Conservation (phyloP, 2,329 filamentous ascomycete genomes). For the Gaeumannomyces sp. region DNA sequence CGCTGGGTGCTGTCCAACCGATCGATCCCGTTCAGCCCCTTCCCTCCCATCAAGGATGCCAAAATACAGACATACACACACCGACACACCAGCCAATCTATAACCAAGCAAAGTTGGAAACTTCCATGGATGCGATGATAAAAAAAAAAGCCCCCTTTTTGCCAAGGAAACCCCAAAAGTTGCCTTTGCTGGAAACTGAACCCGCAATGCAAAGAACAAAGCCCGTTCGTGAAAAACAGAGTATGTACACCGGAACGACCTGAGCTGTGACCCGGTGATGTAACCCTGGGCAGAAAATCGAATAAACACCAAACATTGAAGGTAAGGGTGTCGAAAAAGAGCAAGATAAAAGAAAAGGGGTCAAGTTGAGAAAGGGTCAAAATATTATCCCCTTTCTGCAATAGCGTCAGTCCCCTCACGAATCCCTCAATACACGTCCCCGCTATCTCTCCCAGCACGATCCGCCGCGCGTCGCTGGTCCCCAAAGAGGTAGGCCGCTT, state of each 20-base stretch:
- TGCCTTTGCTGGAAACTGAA: no score
- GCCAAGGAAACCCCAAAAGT: neutral
- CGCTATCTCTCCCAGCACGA: neutral
- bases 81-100: neutral
- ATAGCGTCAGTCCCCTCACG: neutral
- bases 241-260: neutral
- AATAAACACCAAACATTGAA: neutral
- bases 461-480: conserved; percentile 33
- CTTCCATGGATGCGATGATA: no score
- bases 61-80: neutral
- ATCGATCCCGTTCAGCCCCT: neutral
- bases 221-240: neutral
- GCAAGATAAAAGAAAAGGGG: neutral
- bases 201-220: neutral
- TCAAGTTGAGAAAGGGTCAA: neutral
- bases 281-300: neutral
- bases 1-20: neutral
- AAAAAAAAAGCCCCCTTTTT: neutral
- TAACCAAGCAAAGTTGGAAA: neutral
- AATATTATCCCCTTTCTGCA: neutral
- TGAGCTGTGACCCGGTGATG: neutral
- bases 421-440: neutral
- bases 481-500: conserved; percentile 84
- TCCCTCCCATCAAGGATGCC: neutral
- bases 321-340: neutral